phyloP scores from a whole-genome alignment of 2,329 filamentous ascomycete species.

The Huntiella decipiens region DNA sequence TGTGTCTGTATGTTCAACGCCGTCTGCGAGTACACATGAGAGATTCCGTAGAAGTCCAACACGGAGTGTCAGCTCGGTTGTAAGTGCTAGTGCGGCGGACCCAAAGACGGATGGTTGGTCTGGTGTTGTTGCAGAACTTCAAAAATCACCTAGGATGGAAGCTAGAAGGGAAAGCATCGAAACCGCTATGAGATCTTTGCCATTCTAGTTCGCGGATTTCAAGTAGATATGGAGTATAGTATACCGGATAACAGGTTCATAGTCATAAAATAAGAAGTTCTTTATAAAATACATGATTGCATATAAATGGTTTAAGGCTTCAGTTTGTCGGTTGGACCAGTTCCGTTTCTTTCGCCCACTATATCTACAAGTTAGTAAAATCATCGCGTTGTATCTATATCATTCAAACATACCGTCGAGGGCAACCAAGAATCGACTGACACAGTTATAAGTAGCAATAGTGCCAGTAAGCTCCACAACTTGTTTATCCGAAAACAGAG shows the following conservation, averaged over 20 bases:
- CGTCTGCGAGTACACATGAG: neutral
- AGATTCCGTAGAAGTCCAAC: constrained; percentile 1
- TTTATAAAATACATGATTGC: no score
- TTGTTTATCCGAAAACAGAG: constrained; percentile 46
- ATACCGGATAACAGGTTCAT: neutral
- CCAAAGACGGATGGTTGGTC: constrained; percentile 31
- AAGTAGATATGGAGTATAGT: neutral
- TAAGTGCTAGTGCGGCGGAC: constrained; percentile 16
- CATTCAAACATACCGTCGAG: constrained; percentile 42
- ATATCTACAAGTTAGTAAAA: constrained; percentile 15
- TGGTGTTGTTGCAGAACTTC: constrained; percentile 43
- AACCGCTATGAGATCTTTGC: constrained; percentile 25
- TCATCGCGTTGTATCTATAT: neutral
- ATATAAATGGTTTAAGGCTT: constrained; percentile 3
- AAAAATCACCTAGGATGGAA: constrained; percentile 40
- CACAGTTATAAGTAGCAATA: constrained; percentile 64
- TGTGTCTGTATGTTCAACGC: constrained; percentile 1
- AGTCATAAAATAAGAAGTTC: neutral
- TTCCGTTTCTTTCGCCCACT: constrained; percentile 40
- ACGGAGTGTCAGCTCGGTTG: constrained; percentile 5
- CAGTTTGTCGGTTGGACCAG: constrained; percentile 25
- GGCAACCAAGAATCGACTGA: constrained; percentile 67
- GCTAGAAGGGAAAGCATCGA: constrained; percentile 33
- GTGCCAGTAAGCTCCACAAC: constrained; percentile 68
- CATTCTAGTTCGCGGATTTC: neutral